phyloP scores from a whole-genome alignment of 2,329 filamentous ascomycete species.

The Knoxdaviesia capensis region DNA sequence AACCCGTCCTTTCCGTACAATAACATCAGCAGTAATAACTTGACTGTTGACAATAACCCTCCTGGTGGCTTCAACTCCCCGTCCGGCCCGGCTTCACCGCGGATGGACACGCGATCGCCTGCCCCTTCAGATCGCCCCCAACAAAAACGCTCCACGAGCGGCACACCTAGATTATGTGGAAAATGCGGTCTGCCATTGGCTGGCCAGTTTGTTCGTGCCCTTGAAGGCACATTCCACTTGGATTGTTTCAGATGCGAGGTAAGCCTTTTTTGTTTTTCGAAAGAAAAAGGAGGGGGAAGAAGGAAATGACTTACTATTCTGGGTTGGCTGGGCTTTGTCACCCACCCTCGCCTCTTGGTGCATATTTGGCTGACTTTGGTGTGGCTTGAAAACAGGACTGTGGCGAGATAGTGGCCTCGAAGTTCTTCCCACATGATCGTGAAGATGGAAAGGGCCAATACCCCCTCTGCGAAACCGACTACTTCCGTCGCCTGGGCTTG shows the following conservation, averaged over 20 bases:
- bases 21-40: too few relatives aligned
- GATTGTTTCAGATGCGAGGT: slow-evolving; percentile 97
- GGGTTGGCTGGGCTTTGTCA: too few relatives aligned
- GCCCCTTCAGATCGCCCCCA: too few relatives aligned
- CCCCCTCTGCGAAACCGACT: slow-evolving; percentile 92
- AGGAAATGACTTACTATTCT: too few relatives aligned
- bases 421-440: slow-evolving; percentile 94
- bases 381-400: slow-evolving; percentile 48
- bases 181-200: slow-evolving; percentile 79
- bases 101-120: too few relatives aligned
- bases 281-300: too few relatives aligned
- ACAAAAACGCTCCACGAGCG: slow-evolving; percentile 27
- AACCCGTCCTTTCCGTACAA: too few relatives aligned
- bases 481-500: slow-evolving; percentile 79
- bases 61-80: too few relatives aligned
- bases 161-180: slow-evolving; percentile 49
- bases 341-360: too few relatives aligned
- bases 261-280: slow-evolving; percentile 18
- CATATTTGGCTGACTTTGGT: slow-evolving; percentile 3
- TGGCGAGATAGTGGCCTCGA: slow-evolving; percentile 88
- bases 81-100: too few relatives aligned
- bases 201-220: slow-evolving; percentile 85
- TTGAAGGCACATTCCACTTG: slow-evolving; percentile 86
- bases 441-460: slow-evolving; percentile 74
- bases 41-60: too few relatives aligned